Base-by-base conservation (phyloP, 2,329 filamentous ascomycete genomes). In the Nothomitra cinnamomea region DNA sequence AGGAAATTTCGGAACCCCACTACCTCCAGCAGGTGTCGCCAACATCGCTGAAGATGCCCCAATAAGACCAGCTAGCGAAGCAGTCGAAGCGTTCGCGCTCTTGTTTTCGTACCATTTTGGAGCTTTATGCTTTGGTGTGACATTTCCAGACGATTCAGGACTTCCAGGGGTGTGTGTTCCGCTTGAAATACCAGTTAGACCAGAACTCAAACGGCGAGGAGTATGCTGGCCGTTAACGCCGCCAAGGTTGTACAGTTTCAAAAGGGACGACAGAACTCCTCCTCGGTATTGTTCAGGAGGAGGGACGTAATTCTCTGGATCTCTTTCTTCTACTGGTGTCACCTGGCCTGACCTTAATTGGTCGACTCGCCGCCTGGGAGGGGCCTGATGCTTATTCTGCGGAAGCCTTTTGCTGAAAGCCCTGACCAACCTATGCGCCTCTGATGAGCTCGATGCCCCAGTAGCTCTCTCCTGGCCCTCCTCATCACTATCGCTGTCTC, bases 181-280 rank as follows among this genome's bases (percentile, higher is more conserved):
- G n/a, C 17, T 35, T 36, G 21, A 32, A 22, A 12, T 43, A 10
- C 13, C 35, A 45, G 15, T 36, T 15, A 12, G 25, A 19, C 40
- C 40, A 13, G 12, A 25, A 17, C 22, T 41, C 38, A 12, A 41
- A 24, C 42, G 22, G 1, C 35, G 51, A n/a, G 3, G n/a, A 42
- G 47, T 15, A 32, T 51, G 13, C 40, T 52, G 21, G 52, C 38
- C n/a, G 45, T 41, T 22, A 51, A 35, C 10, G 19, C 42, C 36
- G 13, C 42, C 51, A 17, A 22, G 21, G 25, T 22, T 74, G 61
- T 86, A 82, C 8, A 88, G 72, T 64, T 82, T 85, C 51, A 92
- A 69, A 0, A 94, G 69, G 0, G 80, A 82, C 1, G 82, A 80
- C 1, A 94, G 70, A 48, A 90, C 78, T 28, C 87, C 85, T 28